Conservation (phyloP, 2,329 filamentous ascomycete genomes). For the Sclerotinia sclerotiorum region DNA sequence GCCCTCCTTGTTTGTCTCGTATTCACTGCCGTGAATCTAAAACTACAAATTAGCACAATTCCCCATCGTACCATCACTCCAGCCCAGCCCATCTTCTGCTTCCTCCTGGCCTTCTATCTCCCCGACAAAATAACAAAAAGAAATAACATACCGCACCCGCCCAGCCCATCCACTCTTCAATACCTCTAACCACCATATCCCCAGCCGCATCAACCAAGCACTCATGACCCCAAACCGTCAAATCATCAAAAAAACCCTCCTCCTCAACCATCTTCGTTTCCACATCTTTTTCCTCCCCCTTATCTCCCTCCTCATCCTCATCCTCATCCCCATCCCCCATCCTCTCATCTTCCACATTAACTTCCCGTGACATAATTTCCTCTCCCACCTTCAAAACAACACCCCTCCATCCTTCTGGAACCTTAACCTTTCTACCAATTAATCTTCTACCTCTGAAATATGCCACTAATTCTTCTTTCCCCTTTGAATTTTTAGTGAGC, state of each 20-base stretch:
- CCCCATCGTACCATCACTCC: no score
- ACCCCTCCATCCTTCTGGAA: conserved; percentile 16
- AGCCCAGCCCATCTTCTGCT: no score
- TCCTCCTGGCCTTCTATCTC: no score
- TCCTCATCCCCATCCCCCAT: conserved; percentile 22
- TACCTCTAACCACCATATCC: conserved; percentile 71
- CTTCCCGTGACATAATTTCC: not conserved
- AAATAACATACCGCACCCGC: conserved; percentile 58
- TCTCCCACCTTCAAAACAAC: conserved; percentile 4
- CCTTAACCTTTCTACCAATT: conserved; percentile 24
- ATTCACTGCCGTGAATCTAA: conserved; percentile 15
- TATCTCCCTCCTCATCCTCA: conserved; percentile 39
- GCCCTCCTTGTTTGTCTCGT: not conserved
- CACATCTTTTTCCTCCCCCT: conserved; percentile 49
- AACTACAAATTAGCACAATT: not conserved
- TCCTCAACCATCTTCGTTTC: conserved; percentile 60
- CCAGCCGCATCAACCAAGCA: conserved; percentile 56
- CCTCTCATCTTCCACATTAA: not conserved
- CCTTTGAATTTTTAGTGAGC: not conserved
- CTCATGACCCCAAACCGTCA: conserved; percentile 87
- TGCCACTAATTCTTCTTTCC: not conserved
- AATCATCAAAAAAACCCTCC: conserved; percentile 67
- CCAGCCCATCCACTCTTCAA: conserved; percentile 79
- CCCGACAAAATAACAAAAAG: not conserved
- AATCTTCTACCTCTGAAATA: conserved; percentile 22